These are phyloP conservation scores for Thalassiosira hispida DNA, from an alignment of 352 stramenopile species.

Conservation along the genomic window DNA sequence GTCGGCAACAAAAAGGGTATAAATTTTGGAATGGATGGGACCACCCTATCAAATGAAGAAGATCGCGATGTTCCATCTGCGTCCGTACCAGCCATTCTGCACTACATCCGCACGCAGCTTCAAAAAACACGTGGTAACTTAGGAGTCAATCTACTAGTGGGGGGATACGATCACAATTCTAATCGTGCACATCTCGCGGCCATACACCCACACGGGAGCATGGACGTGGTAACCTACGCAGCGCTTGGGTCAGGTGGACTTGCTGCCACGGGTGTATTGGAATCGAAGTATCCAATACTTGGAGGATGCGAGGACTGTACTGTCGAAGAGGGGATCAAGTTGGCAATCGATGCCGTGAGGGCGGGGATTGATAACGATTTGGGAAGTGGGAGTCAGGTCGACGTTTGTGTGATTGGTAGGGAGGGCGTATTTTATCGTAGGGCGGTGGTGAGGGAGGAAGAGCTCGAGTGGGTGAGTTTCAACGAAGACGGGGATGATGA, in stretches of 20 bases:
- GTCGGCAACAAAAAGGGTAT: too few relatives aligned
- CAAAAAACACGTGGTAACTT: slow-evolving; percentile 55
- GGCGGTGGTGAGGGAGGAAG: slow-evolving; percentile 57
- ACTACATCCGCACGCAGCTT: slow-evolving; percentile 63
- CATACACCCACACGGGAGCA: slow-evolving; percentile 91
- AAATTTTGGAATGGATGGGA: too few relatives aligned
- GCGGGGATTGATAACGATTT: slow-evolving; percentile 96
- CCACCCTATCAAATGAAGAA: neutral
- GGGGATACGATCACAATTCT: slow-evolving; percentile 52
- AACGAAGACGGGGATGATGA: slow-evolving; percentile 2
- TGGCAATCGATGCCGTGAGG: slow-evolving; percentile 91
- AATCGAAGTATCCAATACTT: slow-evolving; percentile 88
- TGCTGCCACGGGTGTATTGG: slow-evolving; percentile 93
- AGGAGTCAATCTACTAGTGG: slow-evolving; percentile 75
- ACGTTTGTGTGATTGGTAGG: slow-evolving; percentile 89
- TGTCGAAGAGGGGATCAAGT: slow-evolving; percentile 90
- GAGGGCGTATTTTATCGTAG: slow-evolving; percentile 50
- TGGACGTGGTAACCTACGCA: slow-evolving; percentile 93
- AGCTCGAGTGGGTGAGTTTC: slow-evolving; percentile 35
- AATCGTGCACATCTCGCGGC: slow-evolving; percentile 51
- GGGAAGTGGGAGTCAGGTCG: slow-evolving; percentile 93
- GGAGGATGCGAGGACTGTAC: slow-evolving; percentile 84
- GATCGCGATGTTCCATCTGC: slow-evolving; percentile 36
- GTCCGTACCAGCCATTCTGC: slow-evolving; percentile 53
- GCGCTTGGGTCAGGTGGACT: slow-evolving; percentile 94